phyloP scores from a whole-genome alignment of 2,329 filamentous ascomycete species.

The Ceratocystis alfenasii region DNA sequence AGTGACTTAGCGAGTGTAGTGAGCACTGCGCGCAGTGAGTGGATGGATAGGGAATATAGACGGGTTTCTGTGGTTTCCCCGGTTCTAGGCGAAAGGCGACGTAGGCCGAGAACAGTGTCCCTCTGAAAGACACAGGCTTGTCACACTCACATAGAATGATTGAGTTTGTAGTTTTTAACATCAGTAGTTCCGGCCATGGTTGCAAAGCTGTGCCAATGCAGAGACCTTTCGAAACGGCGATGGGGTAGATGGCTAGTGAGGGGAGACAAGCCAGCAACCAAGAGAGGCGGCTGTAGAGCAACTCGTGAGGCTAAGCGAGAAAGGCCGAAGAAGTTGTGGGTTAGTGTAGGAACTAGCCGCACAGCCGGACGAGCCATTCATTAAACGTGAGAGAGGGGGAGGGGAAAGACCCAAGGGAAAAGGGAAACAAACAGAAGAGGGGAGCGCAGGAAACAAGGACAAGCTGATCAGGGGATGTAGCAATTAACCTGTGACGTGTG shows the following conservation, averaged over 20 bases:
- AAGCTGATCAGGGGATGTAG: neutral
- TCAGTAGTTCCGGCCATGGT: conserved; percentile 61
- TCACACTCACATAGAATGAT: conserved; percentile 65
- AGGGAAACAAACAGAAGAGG: neutral
- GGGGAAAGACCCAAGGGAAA: neutral
- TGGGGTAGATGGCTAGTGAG: neutral
- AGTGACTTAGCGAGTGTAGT: conserved; percentile 16
- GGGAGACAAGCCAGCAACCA: neutral
- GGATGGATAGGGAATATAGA: neutral
- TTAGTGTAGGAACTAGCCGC: conserved; percentile 4
- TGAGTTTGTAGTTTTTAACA: conserved; percentile 64
- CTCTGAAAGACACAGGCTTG: too few species aligned
- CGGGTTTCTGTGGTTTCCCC: neutral
- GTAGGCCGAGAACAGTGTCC: too few species aligned
- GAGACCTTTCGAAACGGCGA: neutral
- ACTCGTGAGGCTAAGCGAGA: neutral
- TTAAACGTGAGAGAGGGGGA: neutral
- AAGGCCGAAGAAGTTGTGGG: conserved; percentile 8
- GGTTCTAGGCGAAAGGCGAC: neutral
- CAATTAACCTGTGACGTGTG: neutral
- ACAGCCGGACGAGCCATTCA: conserved; percentile 13
- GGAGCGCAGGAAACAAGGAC: neutral
- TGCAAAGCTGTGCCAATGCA: conserved; percentile 28
- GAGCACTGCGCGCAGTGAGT: neutral
- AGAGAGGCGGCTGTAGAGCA: neutral